phyloP scores from a whole-genome alignment of 352 stramenopile genomes.

The Globisporangium heterothallicum region DNA sequence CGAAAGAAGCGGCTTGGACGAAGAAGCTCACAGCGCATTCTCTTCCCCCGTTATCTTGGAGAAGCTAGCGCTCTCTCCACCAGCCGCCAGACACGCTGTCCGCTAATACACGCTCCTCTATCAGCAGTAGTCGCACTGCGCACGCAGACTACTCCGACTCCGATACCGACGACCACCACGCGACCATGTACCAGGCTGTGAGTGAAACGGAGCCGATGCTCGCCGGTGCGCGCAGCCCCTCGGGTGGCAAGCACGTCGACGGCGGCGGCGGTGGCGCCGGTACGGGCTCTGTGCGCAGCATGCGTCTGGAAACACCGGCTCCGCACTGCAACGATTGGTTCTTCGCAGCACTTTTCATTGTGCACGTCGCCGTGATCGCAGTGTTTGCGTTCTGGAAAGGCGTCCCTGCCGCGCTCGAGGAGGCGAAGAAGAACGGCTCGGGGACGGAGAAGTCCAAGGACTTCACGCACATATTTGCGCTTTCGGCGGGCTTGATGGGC shows the following conservation, averaged over 20 bases:
- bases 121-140: conserved; percentile 2
- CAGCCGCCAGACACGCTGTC: neutral
- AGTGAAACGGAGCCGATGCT: conserved; percentile 80
- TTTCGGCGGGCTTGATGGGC: conserved; percentile 44
- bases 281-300: conserved; percentile 51
- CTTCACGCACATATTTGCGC: conserved; percentile 42
- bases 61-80: neutral
- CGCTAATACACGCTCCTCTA: neutral
- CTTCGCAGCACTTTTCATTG: conserved; percentile 69
- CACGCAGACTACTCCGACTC: conserved; percentile 9
- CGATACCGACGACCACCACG: conserved; percentile 9
- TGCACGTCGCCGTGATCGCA: conserved; percentile 48
- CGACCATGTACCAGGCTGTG: conserved; percentile 65
- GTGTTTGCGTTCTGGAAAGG: conserved; percentile 71
- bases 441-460: conserved; percentile 19
- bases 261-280: too few species aligned
- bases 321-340: conserved; percentile 67
- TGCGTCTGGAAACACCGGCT: conserved; percentile 53
- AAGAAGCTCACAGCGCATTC: too few species aligned
- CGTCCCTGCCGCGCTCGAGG: conserved; percentile 37
- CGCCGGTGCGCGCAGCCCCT: conserved; percentile 23
- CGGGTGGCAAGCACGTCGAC: conserved; percentile 15
- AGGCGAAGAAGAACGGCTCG: conserved; percentile 5
- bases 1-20: too few species aligned
- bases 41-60: neutral